These are phyloP conservation scores for Aspergillus latus DNA, from an alignment of 2,329 filamentous ascomycete genomes.

Conservation along the genomic window DNA sequence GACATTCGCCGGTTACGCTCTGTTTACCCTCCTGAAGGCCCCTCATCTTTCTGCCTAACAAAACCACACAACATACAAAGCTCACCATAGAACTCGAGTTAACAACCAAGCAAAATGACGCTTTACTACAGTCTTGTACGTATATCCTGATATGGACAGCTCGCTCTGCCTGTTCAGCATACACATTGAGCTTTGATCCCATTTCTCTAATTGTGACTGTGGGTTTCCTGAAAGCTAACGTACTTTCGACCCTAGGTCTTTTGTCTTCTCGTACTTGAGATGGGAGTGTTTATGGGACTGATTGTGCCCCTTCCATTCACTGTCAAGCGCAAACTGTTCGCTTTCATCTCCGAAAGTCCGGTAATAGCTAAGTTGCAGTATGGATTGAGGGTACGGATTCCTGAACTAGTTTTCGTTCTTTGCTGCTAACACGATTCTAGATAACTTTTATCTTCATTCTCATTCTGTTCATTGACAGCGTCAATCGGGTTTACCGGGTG, in stretches of 20 bases:
- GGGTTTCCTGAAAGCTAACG: slow-evolving; percentile 4
- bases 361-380: slow-evolving; percentile 91
- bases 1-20: slow-evolving; percentile 3
- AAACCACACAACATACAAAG: not conserved
- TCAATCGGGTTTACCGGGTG: slow-evolving; percentile 93
- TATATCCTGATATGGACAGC: slow-evolving; percentile 16
- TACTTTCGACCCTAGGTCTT: slow-evolving; percentile 43
- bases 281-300: slow-evolving; percentile 51
- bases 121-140: slow-evolving; percentile 68
- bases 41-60: slow-evolving; percentile 7
- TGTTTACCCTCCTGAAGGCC: slow-evolving; percentile 20
- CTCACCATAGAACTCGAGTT: not conserved
- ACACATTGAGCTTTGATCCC: slow-evolving; percentile 12
- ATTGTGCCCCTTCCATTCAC: slow-evolving; percentile 83
- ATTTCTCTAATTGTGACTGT: slow-evolving; percentile 6
- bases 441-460: slow-evolving; percentile 99
- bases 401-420: not conserved
- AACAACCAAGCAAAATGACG: slow-evolving; percentile 55
- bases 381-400: slow-evolving; percentile 71
- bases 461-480: slow-evolving; percentile 96
- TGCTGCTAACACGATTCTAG: slow-evolving; percentile 38
- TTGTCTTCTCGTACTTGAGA: slow-evolving; percentile 51
- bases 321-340: slow-evolving; percentile 82
- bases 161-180: not conserved
- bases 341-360: slow-evolving; percentile 90